Evolutionary conservation across 106 monocot species (phyloP).

Genomic region (Platanthera guangdongensis): DNA sequence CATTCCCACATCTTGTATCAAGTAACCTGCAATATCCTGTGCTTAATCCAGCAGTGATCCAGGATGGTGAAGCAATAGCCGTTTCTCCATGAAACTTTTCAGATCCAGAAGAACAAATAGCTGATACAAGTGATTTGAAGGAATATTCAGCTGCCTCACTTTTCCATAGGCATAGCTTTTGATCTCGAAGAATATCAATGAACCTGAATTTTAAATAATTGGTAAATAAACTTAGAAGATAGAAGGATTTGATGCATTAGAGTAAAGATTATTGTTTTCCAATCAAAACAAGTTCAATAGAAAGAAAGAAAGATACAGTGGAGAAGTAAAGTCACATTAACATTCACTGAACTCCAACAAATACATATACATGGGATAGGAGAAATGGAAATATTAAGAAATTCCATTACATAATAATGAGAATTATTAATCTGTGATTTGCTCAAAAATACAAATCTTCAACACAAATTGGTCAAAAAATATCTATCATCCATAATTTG

Average conservation of each 20-base stretch:
- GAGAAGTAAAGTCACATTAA: too few relatives aligned
- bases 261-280: not conserved
- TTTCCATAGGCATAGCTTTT: constrained; percentile 85
- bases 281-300: not conserved
- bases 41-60: constrained; percentile 67
- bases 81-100: constrained; percentile 28
- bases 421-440: too few relatives aligned
- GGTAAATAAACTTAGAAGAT: not conserved
- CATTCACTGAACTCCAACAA: too few relatives aligned
- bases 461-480: too few relatives aligned
- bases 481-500: too few relatives aligned
- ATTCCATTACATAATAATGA: too few relatives aligned
- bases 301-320: too few relatives aligned
- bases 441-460: too few relatives aligned
- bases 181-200: constrained; percentile 69
- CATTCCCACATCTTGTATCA: constrained; percentile 71
- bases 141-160: constrained; percentile 58
- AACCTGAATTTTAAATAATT: constrained; percentile 31
- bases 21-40: constrained; percentile 88
- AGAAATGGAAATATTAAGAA: too few relatives aligned
- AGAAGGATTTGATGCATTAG: not conserved
- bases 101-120: constrained; percentile 82
- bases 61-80: constrained; percentile 29
- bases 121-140: constrained; percentile 71
- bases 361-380: too few relatives aligned